Conservation (phyloP, 805 yeast species). For the Yamadazyma nakazawae region DNA sequence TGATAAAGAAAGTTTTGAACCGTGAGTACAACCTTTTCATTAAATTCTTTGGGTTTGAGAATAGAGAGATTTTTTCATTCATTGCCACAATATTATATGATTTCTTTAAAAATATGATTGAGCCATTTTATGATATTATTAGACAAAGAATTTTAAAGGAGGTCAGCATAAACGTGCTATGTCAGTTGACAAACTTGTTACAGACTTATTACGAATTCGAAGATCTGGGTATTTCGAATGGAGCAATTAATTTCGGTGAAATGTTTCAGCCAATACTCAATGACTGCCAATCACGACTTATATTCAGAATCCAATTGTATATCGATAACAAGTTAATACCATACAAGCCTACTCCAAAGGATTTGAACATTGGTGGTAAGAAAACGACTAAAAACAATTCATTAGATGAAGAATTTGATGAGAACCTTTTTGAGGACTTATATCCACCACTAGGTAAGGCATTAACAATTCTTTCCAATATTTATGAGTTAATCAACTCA, state of each 20-base stretch:
- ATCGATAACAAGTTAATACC: conserved; percentile 66
- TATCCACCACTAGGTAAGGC: conserved; percentile 75
- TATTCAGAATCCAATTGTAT: conserved; percentile 72
- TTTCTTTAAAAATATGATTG: conserved; percentile 65
- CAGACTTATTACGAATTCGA: conserved; percentile 67
- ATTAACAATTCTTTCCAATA: conserved; percentile 64
- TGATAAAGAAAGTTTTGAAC: conserved; percentile 54
- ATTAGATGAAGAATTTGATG: conserved; percentile 33
- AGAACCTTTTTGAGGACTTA: conserved; percentile 42
- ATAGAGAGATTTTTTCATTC: conserved; percentile 11
- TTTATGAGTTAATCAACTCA: conserved; percentile 76
- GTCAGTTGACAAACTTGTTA: conserved; percentile 71
- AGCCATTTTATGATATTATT: conserved; percentile 71
- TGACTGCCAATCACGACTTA: conserved; percentile 76
- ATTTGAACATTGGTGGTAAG: conserved; percentile 55
- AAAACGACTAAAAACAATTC: conserved; percentile 17
- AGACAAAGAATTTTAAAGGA: conserved; percentile 71
- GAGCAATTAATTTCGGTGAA: conserved; percentile 40
- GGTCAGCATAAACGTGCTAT: conserved; percentile 58
- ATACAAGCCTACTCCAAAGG: conserved; percentile 66
- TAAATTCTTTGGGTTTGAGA: conserved; percentile 40
- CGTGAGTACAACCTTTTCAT: conserved; percentile 61
- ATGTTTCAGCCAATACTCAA: conserved; percentile 68
- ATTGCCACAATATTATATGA: conserved; percentile 37
- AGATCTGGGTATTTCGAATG: conserved; percentile 16